Evolutionary conservation across 371 early-diverging fungal genomes (phyloP), one percentile per base, ranked within the genome.

Genomic region (Apophysomyces sp.): DNA sequence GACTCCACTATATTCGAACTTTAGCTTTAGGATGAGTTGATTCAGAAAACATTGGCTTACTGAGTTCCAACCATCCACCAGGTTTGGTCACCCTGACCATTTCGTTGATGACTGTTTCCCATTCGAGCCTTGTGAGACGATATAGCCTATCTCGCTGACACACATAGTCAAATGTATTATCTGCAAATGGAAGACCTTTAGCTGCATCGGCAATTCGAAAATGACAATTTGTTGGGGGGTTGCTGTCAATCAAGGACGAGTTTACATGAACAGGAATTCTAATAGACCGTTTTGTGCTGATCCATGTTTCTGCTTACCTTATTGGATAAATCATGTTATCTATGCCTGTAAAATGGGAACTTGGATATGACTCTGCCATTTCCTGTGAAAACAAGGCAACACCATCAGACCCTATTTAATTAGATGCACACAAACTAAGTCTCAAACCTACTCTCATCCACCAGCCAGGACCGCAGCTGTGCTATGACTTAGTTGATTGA

Each of bases 141-240:
- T 60, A 61, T 13, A 60, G 24, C 0, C 62, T 44, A 40, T 71
- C 67, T 15, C 58, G 71, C 39, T 71, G 71, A 18, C 52, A 57
- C 18, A 71, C 71, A 52, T 44, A 68, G 30, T 68, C 68, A 44
- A 68, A 68, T 13, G 63, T 60, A 28, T 68, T 60, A 36, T 68
- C 63, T n/a, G 49, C 16, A 34, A 63, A 68, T 31, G 68, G 71
- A 3, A 76, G 63, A 2, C 71, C 70, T 58, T 65, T 65, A 3
- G 69, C 49, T 9, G 66, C 52, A 60, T 75, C 72, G 26, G 60
- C 60, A 4, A 73, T 53, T 21, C 68, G 64, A 13, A 71, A 68
- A 63, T 80, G 80, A 61, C 73, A 77, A 53, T 80, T 80, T 44
- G 41, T 62, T 16, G 77, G 80, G 7, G 73, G 68, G 26, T 61